A percentile compares a stretch with the other conserved stretches of the same genome.
phyloP scores from a whole-genome alignment of 129 eudicot genomes.

The Artemisia argyi region DNA sequence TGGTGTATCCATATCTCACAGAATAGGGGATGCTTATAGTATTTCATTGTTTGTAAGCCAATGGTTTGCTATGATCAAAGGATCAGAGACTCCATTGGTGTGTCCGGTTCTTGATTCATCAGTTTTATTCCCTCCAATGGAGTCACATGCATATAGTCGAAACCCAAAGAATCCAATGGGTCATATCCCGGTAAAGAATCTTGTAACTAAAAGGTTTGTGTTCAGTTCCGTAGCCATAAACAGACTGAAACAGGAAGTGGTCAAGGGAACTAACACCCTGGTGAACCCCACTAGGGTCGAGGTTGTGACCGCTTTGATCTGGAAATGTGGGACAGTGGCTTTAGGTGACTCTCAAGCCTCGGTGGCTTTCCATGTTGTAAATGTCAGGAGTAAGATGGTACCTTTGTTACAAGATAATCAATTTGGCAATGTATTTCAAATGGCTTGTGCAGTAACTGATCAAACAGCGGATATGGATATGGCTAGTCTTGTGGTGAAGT shows the following conservation, averaged over 20 bases:
- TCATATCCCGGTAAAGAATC: conserved; percentile 13
- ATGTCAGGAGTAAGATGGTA: conserved; percentile 45
- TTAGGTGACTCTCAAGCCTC: conserved; percentile 25
- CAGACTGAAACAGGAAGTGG: conserved; percentile 21
- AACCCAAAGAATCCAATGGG: conserved; percentile 17
- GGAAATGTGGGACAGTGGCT: conserved; percentile 36
- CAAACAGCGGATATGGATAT: conserved; percentile 11
- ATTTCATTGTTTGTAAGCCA: conserved; percentile 27
- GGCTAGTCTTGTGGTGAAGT: conserved; percentile 31
- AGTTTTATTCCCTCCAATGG: conserved; percentile 36
- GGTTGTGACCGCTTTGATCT: conserved; percentile 44
- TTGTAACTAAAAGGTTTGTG: conserved; percentile 38
- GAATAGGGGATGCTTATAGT: conserved; percentile 38
- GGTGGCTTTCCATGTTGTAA: conserved; percentile 43
- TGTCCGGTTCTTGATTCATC: conserved; percentile 33
- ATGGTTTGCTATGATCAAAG: conserved; percentile 33
- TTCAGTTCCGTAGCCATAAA: conserved; percentile 40
- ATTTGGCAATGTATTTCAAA: conserved; percentile 55
- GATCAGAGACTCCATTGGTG: neutral
- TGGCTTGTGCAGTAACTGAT: conserved; percentile 36
- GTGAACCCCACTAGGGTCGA: conserved; percentile 43
- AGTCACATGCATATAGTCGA: conserved; percentile 8
- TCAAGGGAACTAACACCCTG: neutral
- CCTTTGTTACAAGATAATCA: conserved; percentile 37
- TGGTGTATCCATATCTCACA: conserved; percentile 41